Conservation (phyloP, 768 basidiomycete genomes). For the Macrolepiota dolichaula region DNA sequence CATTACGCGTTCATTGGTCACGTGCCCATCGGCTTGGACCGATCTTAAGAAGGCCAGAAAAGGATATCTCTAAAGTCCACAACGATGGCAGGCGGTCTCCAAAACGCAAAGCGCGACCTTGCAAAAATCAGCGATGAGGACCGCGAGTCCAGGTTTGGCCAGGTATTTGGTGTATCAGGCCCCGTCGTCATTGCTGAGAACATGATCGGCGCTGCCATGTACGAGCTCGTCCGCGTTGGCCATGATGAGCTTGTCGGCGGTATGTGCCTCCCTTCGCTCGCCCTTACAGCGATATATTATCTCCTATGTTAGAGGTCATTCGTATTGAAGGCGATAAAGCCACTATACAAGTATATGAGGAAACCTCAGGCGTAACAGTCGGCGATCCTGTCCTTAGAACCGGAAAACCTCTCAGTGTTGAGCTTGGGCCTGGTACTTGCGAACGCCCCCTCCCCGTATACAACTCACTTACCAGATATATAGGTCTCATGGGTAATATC, state of each 20-base stretch:
- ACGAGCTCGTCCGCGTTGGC: constrained; percentile 96
- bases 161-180: constrained; percentile 94
- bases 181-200: constrained; percentile 97
- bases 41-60: neutral
- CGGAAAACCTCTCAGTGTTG: constrained; percentile 96
- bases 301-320: constrained; percentile 78
- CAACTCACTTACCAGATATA: neutral
- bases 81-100: constrained; percentile 87
- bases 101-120: constrained; percentile 86
- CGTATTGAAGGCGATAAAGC: constrained; percentile 97
- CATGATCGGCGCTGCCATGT: constrained; percentile 96
- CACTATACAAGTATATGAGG: constrained; percentile 99
- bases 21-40: constrained; percentile 17
- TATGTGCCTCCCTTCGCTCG: constrained; percentile 29
- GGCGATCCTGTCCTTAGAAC: constrained; percentile 98
- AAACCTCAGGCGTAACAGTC: constrained; percentile 98
- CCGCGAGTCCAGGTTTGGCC: constrained; percentile 80
- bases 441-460: neutral
- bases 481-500: constrained; percentile 99
- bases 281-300: constrained; percentile 7
- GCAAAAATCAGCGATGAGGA: constrained; percentile 91
- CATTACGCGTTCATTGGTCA: constrained; percentile 31
- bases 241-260: constrained; percentile 98
- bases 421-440: constrained; percentile 87
- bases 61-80: neutral